phyloP scores from a whole-genome alignment of 1,284 basidiomycete genomes.

The Mycosarcoma mackinlayi region DNA sequence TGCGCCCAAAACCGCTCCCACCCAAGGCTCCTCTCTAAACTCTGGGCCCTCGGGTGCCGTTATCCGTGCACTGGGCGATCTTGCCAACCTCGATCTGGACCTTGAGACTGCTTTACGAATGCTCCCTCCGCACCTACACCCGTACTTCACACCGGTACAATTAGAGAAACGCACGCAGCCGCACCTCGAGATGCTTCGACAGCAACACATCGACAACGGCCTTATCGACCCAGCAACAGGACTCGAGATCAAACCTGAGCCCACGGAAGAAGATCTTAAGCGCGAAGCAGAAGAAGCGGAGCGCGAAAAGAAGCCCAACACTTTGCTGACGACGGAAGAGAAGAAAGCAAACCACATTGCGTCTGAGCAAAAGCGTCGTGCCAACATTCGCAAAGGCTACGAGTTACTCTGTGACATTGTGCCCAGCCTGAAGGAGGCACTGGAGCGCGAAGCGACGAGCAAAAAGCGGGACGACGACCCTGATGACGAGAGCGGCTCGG shows the following conservation, averaged over 20 bases:
- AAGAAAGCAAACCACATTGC: slow-evolving; percentile 93
- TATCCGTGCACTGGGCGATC: slow-evolving; percentile 27
- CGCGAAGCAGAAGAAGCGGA: slow-evolving; percentile 35
- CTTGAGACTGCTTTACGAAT: slow-evolving; percentile 16
- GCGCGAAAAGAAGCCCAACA: slow-evolving; percentile 69
- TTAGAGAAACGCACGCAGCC: slow-evolving; percentile 53
- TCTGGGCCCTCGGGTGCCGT: slow-evolving; percentile 30
- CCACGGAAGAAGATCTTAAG: slow-evolving; percentile 33
- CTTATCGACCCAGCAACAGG: slow-evolving; percentile 34
- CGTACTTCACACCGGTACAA: slow-evolving; percentile 20
- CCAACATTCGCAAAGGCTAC: slow-evolving; percentile 88
- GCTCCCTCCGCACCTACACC: slow-evolving; percentile 21
- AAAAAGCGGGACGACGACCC: slow-evolving; percentile 11
- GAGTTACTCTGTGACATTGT: slow-evolving; percentile 82
- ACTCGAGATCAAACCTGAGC: slow-evolving; percentile 38
- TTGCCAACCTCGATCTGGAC: slow-evolving; percentile 40
- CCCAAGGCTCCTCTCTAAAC: slow-evolving; percentile 13
- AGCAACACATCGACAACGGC: slow-evolving; percentile 38
- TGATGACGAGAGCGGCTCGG: slow-evolving; percentile 14
- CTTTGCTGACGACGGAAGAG: slow-evolving; percentile 80
- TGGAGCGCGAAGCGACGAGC: slow-evolving; percentile 44
- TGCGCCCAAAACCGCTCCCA: slow-evolving; percentile 28
- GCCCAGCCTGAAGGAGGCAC: slow-evolving; percentile 75
- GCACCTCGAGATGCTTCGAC: slow-evolving; percentile 43
- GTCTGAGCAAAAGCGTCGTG: slow-evolving; percentile 88